Evolutionary conservation across 305 asterid species (phyloP).

Genomic region (Monarda citriodora): DNA sequence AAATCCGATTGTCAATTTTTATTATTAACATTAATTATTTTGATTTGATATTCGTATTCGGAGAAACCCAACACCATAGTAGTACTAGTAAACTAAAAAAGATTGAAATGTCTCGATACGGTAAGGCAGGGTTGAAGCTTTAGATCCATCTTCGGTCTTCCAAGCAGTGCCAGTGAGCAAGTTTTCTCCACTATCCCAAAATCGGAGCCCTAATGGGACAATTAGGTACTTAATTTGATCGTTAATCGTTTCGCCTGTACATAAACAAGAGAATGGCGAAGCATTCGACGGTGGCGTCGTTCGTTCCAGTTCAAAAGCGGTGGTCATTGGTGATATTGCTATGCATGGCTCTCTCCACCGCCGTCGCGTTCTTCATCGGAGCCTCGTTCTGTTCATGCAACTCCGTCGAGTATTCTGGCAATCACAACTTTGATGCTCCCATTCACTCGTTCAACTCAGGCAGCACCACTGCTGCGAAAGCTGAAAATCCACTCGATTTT

Average conservation of each 20-base stretch:
- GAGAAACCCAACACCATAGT: no score
- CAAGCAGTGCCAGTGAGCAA: conserved; percentile 7
- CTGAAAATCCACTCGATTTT: conserved; percentile 68
- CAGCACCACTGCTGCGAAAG: conserved; percentile 24
- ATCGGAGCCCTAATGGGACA: conserved; percentile 23
- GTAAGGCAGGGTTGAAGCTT: conserved; percentile 9
- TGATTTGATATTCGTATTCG: no score
- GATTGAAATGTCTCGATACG: not conserved
- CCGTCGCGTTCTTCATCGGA: conserved; percentile 70
- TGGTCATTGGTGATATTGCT: conserved; percentile 59
- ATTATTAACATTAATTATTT: no score
- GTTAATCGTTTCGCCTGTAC: conserved; percentile 4
- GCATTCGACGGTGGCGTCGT: conserved; percentile 38
- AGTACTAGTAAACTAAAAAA: no score
- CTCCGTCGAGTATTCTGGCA: conserved; percentile 27
- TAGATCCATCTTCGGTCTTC: conserved; percentile 23
- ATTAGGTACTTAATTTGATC: conserved; percentile 14
- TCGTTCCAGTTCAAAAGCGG: conserved; percentile 45
- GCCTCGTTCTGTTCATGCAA: conserved; percentile 62
- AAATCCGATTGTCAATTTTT: no score
- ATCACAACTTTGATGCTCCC: conserved; percentile 26
- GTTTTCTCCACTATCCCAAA: conserved; percentile 5
- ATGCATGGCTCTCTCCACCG: conserved; percentile 62
- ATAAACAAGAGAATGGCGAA: conserved; percentile 42
- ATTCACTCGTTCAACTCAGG: conserved; percentile 24